phyloP scores from a whole-genome alignment of 345 rosid species.

The Alliaria petiolata region DNA sequence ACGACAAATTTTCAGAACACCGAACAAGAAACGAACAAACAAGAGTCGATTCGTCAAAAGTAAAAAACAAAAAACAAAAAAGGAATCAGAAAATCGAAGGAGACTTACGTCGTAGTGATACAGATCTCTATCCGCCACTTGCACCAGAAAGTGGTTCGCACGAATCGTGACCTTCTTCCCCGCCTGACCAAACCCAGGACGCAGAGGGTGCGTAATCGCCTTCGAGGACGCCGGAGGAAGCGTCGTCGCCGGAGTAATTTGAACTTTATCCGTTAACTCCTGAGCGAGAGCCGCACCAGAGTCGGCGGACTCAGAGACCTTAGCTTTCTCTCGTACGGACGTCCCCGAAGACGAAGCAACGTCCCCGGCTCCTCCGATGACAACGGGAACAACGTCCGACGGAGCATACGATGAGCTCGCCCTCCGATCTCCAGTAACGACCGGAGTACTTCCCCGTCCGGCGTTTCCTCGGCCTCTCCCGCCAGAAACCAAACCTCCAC shows the following conservation, averaged over 20 bases:
- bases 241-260: conserved; percentile 15
- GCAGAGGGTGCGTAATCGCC: conserved; percentile 21
- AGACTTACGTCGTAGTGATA: conserved; percentile 61
- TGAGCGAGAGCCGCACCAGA: neutral
- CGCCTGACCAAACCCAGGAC: conserved; percentile 49
- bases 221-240: conserved; percentile 54
- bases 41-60: no score
- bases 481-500: conserved; percentile 1
- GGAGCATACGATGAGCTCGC: no score
- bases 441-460: neutral
- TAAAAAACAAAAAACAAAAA: no score
- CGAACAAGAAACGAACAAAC: no score
- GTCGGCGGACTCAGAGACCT: neutral
- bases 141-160: conserved; percentile 68
- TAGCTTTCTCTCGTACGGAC: neutral
- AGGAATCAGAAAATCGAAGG: neutral
- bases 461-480: conserved; percentile 15
- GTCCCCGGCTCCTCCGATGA: neutral
- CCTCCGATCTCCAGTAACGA: neutral
- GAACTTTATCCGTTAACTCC: neutral
- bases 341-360: conserved; percentile 5
- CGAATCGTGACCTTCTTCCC: conserved; percentile 42
- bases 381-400: neutral
- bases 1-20: no score
- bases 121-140: conserved; percentile 44